Evolutionary conservation across 108 stramenopile species (phyloP).

Genomic region (Epithemia pelagica): DNA sequence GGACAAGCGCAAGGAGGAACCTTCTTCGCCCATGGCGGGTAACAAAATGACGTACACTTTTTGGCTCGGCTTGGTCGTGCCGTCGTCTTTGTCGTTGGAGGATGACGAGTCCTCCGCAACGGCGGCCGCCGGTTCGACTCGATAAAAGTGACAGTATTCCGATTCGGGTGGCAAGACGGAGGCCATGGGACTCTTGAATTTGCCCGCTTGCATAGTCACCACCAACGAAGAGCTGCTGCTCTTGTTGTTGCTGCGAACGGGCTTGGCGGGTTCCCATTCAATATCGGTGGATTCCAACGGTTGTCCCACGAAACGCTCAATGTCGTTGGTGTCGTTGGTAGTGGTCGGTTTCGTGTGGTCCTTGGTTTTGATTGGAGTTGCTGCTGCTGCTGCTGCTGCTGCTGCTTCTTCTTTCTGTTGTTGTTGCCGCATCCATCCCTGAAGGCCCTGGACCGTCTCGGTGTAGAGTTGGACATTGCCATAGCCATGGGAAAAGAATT

Average conservation of each 20-base stretch:
- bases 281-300: not conserved
- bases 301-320: not conserved
- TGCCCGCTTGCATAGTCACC: not conserved
- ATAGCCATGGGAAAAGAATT: not conserved
- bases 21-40: slow-evolving; percentile 19
- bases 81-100: not conserved
- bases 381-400: not conserved
- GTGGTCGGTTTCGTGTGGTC: not conserved
- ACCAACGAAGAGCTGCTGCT: too few relatives aligned
- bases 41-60: slow-evolving; percentile 11
- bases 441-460: not conserved
- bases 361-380: not conserved
- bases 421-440: too few relatives aligned
- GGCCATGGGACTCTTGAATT: not conserved
- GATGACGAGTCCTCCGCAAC: not conserved
- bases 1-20: slow-evolving; percentile 1
- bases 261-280: not conserved
- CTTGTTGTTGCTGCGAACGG: not conserved
- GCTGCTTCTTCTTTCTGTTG: too few relatives aligned
- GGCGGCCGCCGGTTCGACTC: not conserved
- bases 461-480: not conserved
- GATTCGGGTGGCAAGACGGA: not conserved
- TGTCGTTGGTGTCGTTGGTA: not conserved
- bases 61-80: not conserved
- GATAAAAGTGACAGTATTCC: not conserved